These are phyloP conservation scores for Chlorella sp. DNA, from an alignment of 139 green algal genomes.

Conservation along the genomic window DNA sequence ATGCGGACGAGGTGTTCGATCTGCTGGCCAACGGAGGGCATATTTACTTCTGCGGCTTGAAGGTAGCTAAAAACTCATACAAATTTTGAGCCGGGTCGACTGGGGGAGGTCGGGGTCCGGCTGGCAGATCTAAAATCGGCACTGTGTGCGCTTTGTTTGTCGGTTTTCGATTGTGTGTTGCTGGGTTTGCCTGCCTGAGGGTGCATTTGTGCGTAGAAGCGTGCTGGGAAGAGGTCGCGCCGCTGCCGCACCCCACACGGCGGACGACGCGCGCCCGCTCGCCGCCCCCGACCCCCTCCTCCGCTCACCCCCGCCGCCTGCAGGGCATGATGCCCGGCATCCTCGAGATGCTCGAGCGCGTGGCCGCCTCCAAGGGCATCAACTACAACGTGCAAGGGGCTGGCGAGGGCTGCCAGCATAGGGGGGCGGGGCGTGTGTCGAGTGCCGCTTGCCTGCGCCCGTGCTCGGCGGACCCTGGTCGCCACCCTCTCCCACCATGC, in stretches of 20 bases:
- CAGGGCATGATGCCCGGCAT: conserved; percentile 99
- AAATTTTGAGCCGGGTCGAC: no score
- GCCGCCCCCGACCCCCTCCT: not conserved
- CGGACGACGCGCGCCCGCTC: not conserved
- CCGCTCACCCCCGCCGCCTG: conserved; percentile 96
- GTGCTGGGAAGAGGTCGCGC: no score
- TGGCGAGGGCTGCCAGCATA: not conserved
- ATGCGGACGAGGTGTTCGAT: conserved; percentile 96
- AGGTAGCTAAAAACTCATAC: no score
- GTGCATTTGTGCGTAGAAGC: no score
- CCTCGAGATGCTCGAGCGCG: conserved; percentile 92
- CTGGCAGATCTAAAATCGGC: no score
- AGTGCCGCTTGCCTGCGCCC: not conserved
- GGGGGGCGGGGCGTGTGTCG: not conserved
- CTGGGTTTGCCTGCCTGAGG: no score
- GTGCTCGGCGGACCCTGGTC: not conserved
- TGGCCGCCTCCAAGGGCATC: conserved; percentile 87
- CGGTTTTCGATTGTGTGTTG: no score
- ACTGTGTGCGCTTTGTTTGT: no score
- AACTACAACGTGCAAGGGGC: conserved; percentile 74
- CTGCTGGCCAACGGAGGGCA: conserved; percentile 94
- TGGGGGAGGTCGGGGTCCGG: no score
- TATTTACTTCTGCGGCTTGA: conserved; percentile 99
- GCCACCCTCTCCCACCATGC: not conserved
- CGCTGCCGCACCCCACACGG: not conserved